Evolutionary conservation across 441 rosid species (phyloP), one percentile per base, ranked within the genome.

Genomic region (Eutrema salsugineum): DNA sequence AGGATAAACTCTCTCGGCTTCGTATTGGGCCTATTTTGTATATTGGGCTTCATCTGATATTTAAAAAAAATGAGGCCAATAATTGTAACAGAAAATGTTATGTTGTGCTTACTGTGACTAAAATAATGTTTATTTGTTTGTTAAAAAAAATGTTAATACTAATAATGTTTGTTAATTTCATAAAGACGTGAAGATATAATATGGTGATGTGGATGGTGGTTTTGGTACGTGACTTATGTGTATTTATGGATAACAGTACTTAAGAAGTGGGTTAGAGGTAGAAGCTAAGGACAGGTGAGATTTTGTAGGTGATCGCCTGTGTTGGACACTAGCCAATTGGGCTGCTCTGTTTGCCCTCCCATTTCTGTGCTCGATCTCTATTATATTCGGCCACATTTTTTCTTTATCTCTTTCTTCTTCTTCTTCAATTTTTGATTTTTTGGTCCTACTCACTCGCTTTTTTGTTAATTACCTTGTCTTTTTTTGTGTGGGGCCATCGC

Each of bases 291-390:
- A 44, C 57, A 30, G 40, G 57, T 72, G 49, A 73, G 51, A 19
- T 40, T 40, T 47, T 58, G 57, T 56, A 42, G 55, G 47, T 63
- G 33, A 42, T 44, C 8, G 27, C 49, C 63, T 72, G 57, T 48
- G 54, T 65, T 66, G 67, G 66, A 73, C 51, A 58, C n/a, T 57
- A 65, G 67, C 55, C 55, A 58, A 2, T 66, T 40, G 66, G 70
- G 57, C 22, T 63, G 3, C 63, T 71, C 76, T 71, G 56, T 63
- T 73, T 66, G 71, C 61, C 16, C 1, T 73, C 44, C 65, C 42
- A 64, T 64, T 57, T 73, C 17, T 27, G 28, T 64, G 65, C 19
- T 54, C 40, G 32, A 1, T 55, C 14, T 55, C 42, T 55, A 55
- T 32, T n/a, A n/a, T n/a, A n/a, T n/a, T n/a, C n/a, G n/a, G n/a